These are phyloP conservation scores for Keqinozyma sinolaborantium DNA, from an alignment of 1,139 yeast genomes.

Conservation along the genomic window DNA sequence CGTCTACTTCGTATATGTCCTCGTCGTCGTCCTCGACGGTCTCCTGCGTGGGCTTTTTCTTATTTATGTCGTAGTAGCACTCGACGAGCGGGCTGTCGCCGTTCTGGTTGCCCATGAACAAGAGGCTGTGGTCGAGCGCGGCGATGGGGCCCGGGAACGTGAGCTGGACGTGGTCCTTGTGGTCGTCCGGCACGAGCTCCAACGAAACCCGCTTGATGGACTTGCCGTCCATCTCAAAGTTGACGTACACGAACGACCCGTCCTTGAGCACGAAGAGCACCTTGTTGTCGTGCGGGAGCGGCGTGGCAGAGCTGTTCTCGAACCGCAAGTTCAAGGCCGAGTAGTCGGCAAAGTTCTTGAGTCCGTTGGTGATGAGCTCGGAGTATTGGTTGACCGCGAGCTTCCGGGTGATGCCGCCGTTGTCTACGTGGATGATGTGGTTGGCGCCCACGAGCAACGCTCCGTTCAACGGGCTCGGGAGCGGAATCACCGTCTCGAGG, in stretches of 20 bases:
- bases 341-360: conserved; percentile 49
- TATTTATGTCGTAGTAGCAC: conserved; percentile 18
- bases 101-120: conserved; percentile 32
- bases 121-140: conserved; percentile 29
- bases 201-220: conserved; percentile 35
- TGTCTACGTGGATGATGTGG: conserved; percentile 75
- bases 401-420: conserved; percentile 72
- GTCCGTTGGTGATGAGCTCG: conserved; percentile 46
- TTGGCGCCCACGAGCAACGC: conserved; percentile 72
- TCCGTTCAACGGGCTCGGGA: conserved; percentile 69
- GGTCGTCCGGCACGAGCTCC: conserved; percentile 21
- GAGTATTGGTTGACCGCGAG: conserved; percentile 63
- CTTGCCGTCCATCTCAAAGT: conserved; percentile 51
- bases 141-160: conserved; percentile 33
- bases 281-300: conserved; percentile 46
- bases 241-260: conserved; percentile 51
- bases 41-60: conserved; percentile 7
- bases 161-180: conserved; percentile 19
- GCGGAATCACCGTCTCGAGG: conserved; percentile 58
- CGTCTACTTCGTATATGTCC: conserved; percentile 27
- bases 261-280: conserved; percentile 48
- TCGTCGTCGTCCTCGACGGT: conserved; percentile 16
- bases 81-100: conserved; percentile 37
- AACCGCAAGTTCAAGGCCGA: conserved; percentile 50
- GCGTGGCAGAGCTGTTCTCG: conserved; percentile 52